Conservation (phyloP, 371 early-diverging fungal genomes). For the Mortierella sp. region DNA sequence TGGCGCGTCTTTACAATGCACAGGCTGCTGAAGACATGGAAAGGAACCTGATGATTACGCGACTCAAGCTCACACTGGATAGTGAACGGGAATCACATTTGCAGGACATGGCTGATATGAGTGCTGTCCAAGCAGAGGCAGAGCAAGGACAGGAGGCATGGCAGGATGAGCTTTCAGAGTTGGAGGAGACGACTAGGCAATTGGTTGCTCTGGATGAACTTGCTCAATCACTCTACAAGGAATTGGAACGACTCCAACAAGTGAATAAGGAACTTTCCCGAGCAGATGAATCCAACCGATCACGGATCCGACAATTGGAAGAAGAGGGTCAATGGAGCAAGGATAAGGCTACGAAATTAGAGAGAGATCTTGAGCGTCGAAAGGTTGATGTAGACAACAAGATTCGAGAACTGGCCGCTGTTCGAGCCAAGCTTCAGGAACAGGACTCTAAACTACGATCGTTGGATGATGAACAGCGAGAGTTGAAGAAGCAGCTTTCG, state of each 20-base stretch:
- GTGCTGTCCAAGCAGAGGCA: too few relatives aligned
- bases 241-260: not conserved
- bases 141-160: too few relatives aligned
- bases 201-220: constrained; percentile 6
- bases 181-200: too few relatives aligned
- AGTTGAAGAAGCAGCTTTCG: constrained; percentile 8
- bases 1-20: too few relatives aligned
- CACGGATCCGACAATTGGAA: not conserved
- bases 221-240: constrained; percentile 7
- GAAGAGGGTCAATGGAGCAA: constrained; percentile 2
- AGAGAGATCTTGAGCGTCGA: constrained; percentile 23
- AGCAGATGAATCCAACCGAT: constrained; percentile 8
- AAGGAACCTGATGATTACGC: too few relatives aligned
- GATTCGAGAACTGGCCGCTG: constrained; percentile 11
- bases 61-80: too few relatives aligned
- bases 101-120: too few relatives aligned
- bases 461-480: constrained; percentile 15
- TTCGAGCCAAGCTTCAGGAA: constrained; percentile 10
- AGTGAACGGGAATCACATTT: too few relatives aligned
- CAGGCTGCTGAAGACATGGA: too few relatives aligned
- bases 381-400: constrained; percentile 13
- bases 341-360: constrained; percentile 16
- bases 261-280: constrained; percentile 1
- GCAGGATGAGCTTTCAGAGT: too few relatives aligned
- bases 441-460: not conserved